Percentiles rank a stretch among this genome's conserved stretches.
phyloP scores from a whole-genome alignment of 441 rosid genomes.

The Lepidium campestre region DNA sequence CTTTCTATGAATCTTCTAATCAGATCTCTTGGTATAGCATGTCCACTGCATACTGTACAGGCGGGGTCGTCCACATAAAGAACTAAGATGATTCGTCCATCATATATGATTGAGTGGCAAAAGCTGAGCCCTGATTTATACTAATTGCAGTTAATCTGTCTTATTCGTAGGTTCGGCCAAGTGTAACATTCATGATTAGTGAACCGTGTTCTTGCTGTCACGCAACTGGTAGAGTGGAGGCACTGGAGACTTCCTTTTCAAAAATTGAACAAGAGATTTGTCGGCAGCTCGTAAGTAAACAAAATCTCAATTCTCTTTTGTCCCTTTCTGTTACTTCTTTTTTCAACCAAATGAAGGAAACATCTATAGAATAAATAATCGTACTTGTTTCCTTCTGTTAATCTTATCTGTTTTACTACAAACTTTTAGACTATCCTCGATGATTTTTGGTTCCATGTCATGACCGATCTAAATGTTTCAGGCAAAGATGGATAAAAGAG shows the following conservation, averaged over 20 bases:
- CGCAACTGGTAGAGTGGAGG: slow-evolving; percentile 97
- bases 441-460: slow-evolving; percentile 2
- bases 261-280: slow-evolving; percentile 95
- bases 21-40: neutral
- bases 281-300: slow-evolving; percentile 66
- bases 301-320: neutral
- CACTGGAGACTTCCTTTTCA: slow-evolving; percentile 87
- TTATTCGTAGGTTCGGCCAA: slow-evolving; percentile 82
- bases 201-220: slow-evolving; percentile 93
- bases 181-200: slow-evolving; percentile 92
- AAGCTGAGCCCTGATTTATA: neutral
- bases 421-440: neutral
- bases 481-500: slow-evolving; percentile 62
- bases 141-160: neutral
- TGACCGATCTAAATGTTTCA: slow-evolving; percentile 20
- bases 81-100: neutral
- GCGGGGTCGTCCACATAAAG: neutral
- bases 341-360: neutral
- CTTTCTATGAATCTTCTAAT: neutral
- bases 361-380: neutral
- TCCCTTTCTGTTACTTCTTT: neutral
- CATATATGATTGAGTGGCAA: too few relatives aligned
- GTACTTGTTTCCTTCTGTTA: neutral
- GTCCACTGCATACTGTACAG: neutral
- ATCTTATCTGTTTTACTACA: neutral